Conservation (phyloP, 2,329 filamentous ascomycete genomes). For the Mycosphaerelloides madeirae region DNA sequence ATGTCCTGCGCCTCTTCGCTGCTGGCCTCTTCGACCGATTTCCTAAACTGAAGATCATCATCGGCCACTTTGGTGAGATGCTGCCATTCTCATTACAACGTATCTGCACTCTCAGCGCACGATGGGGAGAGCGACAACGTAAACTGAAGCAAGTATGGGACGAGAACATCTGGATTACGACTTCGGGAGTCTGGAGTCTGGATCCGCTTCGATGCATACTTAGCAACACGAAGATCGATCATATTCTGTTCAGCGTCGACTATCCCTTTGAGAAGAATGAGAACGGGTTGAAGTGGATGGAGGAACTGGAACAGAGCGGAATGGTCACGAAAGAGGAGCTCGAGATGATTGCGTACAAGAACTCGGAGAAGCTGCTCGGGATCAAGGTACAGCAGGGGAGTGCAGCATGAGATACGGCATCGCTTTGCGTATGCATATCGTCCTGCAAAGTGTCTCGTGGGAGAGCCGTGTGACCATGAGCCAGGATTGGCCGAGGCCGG, state of each 20-base stretch:
- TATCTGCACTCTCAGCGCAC: slow-evolving; percentile 30
- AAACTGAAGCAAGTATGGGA: slow-evolving; percentile 41
- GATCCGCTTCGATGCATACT: slow-evolving; percentile 45
- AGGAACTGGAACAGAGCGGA: slow-evolving; percentile 48
- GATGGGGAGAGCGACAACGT: slow-evolving; percentile 33
- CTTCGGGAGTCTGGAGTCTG: slow-evolving; percentile 52
- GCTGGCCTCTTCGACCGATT: slow-evolving; percentile 53
- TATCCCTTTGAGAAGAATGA: slow-evolving; percentile 54
- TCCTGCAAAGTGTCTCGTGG: neutral
- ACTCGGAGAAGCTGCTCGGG: slow-evolving; percentile 47
- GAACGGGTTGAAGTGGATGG: slow-evolving; percentile 48
- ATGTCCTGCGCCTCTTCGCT: slow-evolving; percentile 48
- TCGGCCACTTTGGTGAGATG: slow-evolving; percentile 56
- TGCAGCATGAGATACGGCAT: neutral
- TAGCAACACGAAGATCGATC: slow-evolving; percentile 39
- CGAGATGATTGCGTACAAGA: slow-evolving; percentile 47
- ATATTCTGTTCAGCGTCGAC: slow-evolving; percentile 55
- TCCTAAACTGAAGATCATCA: slow-evolving; percentile 51
- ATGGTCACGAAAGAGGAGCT: slow-evolving; percentile 48
- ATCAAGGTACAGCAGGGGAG: slow-evolving; percentile 25
- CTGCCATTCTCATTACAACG: slow-evolving; percentile 55
- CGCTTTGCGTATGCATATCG: no score
- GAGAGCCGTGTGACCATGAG: slow-evolving; percentile 4
- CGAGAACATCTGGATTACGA: slow-evolving; percentile 57
- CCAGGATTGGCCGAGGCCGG: neutral